Evolutionary conservation across 2,329 filamentous ascomycete species (phyloP), one percentile per base, ranked within the genome.

Genomic region (Fusarium phyllophilum): DNA sequence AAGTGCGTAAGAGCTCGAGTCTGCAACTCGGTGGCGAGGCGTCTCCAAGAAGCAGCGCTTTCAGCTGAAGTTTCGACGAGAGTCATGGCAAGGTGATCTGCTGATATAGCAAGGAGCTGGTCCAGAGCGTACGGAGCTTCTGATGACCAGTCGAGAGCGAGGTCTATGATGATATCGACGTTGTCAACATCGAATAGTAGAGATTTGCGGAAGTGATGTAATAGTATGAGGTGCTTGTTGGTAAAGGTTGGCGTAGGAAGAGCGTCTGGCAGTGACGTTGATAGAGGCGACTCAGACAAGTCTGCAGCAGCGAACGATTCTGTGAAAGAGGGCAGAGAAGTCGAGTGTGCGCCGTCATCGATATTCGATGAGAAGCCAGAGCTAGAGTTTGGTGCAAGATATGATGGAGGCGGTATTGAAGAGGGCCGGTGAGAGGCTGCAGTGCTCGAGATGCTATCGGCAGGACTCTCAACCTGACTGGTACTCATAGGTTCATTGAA

Each of bases 121-220:
- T 88, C 85, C 69, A 88, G 83, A 8, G 86, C 81, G 61, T 85
- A 88, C 3, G 84, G 86, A 6, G 79, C 79, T 36, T 79, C 73
- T 12, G 81, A 68, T 14, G 81, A 81, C 55, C 81, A 77, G 22
- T 74, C 78, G 33, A 83, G 70, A 51, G 78, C 78, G 36, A 84
- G 74, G 39, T 81, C 77, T n/a, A 81, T 44, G 48, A 82, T 67
- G 34, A 70, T 64, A 20, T 76, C 67, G 14, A 69, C 73, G 51
- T 72, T 75, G 26, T 63, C 77, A 24, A 56, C 61, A 54, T 77
- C 71, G 54, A 78, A 70, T 26, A 75, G 65, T 70, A 81, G 77
- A 36, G 68, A 58, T 13, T 73, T 78, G 33, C 78, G 75, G 18
- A 81, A 79, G 62, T 85, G 83, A 56, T 83, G 80, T 17, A 85